Percentiles rank a stretch among this genome's conserved stretches.
These are phyloP conservation scores for Stellera chamaejasme DNA, from an alignment of 345 rosid genomes.

Conservation along the genomic window DNA sequence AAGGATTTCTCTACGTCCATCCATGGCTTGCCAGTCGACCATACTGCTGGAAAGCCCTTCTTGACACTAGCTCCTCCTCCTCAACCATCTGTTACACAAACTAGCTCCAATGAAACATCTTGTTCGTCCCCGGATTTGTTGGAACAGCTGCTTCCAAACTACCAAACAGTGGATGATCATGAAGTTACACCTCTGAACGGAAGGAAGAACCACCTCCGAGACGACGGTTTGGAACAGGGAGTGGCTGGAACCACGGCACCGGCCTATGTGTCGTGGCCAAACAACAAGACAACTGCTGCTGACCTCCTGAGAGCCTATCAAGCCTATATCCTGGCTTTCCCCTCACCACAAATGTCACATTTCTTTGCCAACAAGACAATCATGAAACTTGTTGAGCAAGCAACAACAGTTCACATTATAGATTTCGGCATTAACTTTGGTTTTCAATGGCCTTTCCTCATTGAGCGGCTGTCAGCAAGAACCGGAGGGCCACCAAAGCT, in stretches of 20 bases:
- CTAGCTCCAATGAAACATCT: constrained; percentile 11
- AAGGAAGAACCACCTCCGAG: constrained; percentile 42
- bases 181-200: constrained; percentile 20
- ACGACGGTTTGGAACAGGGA: constrained; percentile 33
- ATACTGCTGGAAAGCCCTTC: constrained; percentile 53
- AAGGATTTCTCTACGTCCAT: constrained; percentile 12
- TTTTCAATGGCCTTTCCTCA: constrained; percentile 84
- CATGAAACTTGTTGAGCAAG: constrained; percentile 32
- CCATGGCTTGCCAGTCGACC: background rate
- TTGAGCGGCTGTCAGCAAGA: constrained; percentile 39
- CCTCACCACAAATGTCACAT: constrained; percentile 49
- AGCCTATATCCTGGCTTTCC: constrained; percentile 35
- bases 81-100: constrained; percentile 10
- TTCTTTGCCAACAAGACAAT: constrained; percentile 41
- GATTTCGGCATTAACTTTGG: constrained; percentile 79
- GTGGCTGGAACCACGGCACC: constrained; percentile 39
- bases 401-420: constrained; percentile 55
- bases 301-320: constrained; percentile 49
- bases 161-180: background rate
- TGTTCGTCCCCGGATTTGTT: background rate
- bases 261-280: constrained; percentile 12
- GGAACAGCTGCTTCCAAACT: background rate
- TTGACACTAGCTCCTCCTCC: constrained; percentile 12
- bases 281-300: constrained; percentile 30
- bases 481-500: constrained; percentile 45